phyloP scores from a whole-genome alignment of 495 filamentous ascomycete species.

The Ramalina intermedia region DNA sequence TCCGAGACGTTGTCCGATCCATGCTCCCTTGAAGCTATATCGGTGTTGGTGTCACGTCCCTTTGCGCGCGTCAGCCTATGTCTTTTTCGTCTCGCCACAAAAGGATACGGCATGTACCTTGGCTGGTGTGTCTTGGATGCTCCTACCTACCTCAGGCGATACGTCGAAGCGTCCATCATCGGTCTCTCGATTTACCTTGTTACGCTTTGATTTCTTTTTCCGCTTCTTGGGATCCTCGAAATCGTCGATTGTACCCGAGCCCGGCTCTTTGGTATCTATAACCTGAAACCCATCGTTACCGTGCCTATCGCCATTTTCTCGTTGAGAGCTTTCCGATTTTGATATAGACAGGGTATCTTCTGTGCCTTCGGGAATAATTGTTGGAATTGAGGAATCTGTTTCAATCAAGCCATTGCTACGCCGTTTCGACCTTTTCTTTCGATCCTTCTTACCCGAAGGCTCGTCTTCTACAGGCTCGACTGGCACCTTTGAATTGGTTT shows the following conservation, averaged over 20 bases:
- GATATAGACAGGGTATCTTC: constrained; percentile 20
- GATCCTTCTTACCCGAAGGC: constrained; percentile 1
- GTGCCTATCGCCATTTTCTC: not conserved
- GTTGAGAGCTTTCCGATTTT: constrained; percentile 6
- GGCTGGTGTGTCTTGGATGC: constrained; percentile 13
- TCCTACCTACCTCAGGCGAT: constrained; percentile 10
- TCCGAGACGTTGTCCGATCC: constrained; percentile 18
- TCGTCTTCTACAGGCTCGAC: not conserved
- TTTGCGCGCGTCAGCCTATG: not conserved
- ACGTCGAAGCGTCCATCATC: constrained; percentile 1
- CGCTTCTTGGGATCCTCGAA: constrained; percentile 26
- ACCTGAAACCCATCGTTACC: not conserved
- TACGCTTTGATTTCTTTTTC: constrained; percentile 29
- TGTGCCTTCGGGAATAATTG: constrained; percentile 19
- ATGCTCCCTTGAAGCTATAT: not conserved
- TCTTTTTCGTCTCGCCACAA: not conserved
- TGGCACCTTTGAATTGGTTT: no score
- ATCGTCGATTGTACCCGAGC: constrained; percentile 11
- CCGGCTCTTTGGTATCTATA: no score
- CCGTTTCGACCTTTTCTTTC: constrained; percentile 19
- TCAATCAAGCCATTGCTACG: constrained; percentile 21
- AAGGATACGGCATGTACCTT: constrained; percentile 10
- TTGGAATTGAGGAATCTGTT: constrained; percentile 22
- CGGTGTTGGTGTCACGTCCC: not conserved
- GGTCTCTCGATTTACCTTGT: constrained; percentile 2